Conservation (phyloP, 2,329 filamentous ascomycete species). For the Aureobasidium zeae region DNA sequence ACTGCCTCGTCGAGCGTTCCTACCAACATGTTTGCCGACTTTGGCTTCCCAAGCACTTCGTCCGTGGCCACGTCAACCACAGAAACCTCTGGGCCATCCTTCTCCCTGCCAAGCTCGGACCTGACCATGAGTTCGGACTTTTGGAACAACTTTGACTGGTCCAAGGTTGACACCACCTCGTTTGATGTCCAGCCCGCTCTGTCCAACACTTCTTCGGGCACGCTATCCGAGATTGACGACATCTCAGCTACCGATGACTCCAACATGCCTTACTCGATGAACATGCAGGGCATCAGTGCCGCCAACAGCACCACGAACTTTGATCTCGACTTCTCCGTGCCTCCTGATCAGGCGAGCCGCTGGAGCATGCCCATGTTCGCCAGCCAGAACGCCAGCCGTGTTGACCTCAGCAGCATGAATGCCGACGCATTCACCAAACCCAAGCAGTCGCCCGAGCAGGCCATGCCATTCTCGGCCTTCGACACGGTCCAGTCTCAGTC, state of each 20-base stretch:
- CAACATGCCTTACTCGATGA: conserved; percentile 26
- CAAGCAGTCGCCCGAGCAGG: conserved; percentile 17
- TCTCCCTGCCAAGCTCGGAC: conserved; percentile 15
- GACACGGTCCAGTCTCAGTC: conserved; percentile 10
- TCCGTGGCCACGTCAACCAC: conserved; percentile 7
- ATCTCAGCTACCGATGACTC: conserved; percentile 28
- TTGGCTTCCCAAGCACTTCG: conserved; percentile 12
- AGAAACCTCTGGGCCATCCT: conserved; percentile 7
- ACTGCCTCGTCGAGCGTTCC: conserved; percentile 9
- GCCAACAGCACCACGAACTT: conserved; percentile 21
- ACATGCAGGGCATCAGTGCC: conserved; percentile 26
- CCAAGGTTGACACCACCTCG: conserved; percentile 14
- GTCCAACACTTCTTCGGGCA: conserved; percentile 31
- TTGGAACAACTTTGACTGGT: conserved; percentile 17
- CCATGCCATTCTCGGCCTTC: conserved; percentile 9
- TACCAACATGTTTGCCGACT: conserved; percentile 9
- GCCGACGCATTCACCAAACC: conserved; percentile 3
- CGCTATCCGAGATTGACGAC: conserved; percentile 31
- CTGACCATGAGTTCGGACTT: conserved; percentile 7
- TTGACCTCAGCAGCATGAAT: conserved; percentile 1
- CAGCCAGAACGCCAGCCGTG: conserved; percentile 13
- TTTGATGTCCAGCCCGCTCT: conserved; percentile 28
- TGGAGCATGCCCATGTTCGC: conserved; percentile 19
- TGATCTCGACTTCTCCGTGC: conserved; percentile 6
- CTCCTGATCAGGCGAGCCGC: conserved; percentile 12